Base-by-base conservation (phyloP, 768 basidiomycete genomes). In the Pleurotus giganteus region DNA sequence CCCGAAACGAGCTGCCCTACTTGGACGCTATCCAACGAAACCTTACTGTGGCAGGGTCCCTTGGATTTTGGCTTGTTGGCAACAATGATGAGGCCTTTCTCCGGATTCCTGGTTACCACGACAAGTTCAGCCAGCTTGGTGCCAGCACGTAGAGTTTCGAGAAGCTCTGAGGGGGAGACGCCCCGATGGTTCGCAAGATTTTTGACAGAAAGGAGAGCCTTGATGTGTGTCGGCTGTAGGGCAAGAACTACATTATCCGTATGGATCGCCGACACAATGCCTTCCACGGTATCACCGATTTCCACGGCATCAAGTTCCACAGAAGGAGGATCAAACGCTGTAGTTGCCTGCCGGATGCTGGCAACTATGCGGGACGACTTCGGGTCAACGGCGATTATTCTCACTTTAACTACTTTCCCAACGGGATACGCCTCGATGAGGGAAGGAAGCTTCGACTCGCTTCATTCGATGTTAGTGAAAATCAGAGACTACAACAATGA, bases 61-160 rank as follows among this genome's bases (percentile, higher is more conserved):
- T 34, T 84, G 34, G 75, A 70, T 65, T 86, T 85, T 1, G 86
- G 86, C 58, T 80, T 80, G 61, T 81, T 86, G 47, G 88, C 87
- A 29, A 94, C 90, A 58, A 97, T 86, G 57, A 97, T 88, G 58
- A 98, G 79, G 7, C 85, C 84, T 62, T 91, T 92, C 61, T 91
- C 92, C 6, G 84, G 77, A 65, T 91, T 94, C 59, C 91, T 89
- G 7, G 91, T 88, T 21, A 94, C 89, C n/a, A 98, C 90, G 5
- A 91, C 83, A 17, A 99, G 76, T 46, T 90, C 88, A 9, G 85
- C 76, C 26, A 98, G 68, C 43, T 74, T 75, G 43, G 91, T 88
- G 9, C 91, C 91, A 6, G 75, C 72, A 60, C 86, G 83, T 45
- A 98, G 71, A 6, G 72, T 68, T 2, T 72, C 69, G 23, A 83